These are phyloP conservation scores for Podaxis sp. DNA, from an alignment of 768 basidiomycete species.

Conservation along the genomic window DNA sequence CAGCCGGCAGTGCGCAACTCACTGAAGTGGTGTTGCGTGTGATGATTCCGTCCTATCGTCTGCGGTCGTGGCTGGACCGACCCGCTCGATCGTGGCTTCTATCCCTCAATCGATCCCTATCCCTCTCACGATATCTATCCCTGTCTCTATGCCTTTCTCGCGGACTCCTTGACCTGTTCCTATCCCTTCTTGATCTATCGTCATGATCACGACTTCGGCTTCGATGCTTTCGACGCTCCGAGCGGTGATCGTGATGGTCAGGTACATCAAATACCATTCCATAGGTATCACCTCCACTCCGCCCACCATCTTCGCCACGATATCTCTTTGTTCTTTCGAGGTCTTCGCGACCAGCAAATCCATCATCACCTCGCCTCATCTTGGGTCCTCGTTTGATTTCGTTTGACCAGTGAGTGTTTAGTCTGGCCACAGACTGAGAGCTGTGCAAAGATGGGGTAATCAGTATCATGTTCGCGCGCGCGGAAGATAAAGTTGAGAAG, in stretches of 20 bases:
- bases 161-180: conserved; percentile 40
- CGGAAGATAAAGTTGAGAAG: background rate
- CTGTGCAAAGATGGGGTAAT: conserved; percentile 37
- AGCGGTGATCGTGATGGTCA: conserved; percentile 31
- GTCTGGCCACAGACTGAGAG: conserved; percentile 92
- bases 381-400: conserved; percentile 52
- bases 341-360: conserved; percentile 73
- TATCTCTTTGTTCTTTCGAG: conserved; percentile 74
- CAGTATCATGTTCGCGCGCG: conserved; percentile 9
- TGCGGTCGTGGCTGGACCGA: conserved; percentile 20
- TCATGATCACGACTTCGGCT: conserved; percentile 52
- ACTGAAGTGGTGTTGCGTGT: background rate
- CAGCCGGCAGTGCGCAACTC: background rate
- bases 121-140: conserved; percentile 29
- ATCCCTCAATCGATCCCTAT: conserved; percentile 28
- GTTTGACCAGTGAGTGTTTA: conserved; percentile 84
- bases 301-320: conserved; percentile 41
- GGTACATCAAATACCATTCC: conserved; percentile 86
- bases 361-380: conserved; percentile 35
- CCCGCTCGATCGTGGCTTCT: conserved; percentile 24
- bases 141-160: conserved; percentile 26
- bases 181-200: conserved; percentile 16
- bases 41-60: background rate
- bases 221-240: conserved; percentile 42
- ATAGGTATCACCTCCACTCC: conserved; percentile 45